Evolutionary conservation across 805 yeast species (phyloP).

Genomic region (Metschnikowia lochheadii): DNA sequence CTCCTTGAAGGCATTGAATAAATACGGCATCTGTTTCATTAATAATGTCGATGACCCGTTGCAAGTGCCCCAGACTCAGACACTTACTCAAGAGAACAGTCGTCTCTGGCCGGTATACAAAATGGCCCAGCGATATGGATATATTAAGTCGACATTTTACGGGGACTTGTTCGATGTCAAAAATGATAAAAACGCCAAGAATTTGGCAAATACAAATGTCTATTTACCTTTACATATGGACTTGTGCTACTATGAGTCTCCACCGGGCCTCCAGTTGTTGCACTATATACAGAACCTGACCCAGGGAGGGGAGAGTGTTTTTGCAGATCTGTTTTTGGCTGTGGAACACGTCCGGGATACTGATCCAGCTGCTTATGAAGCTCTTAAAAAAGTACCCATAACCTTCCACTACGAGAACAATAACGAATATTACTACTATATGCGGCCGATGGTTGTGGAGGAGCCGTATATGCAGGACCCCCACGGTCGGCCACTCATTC

Average conservation of each 20-base stretch:
- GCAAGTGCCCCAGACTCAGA: conserved; percentile 20
- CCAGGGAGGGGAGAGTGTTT: conserved; percentile 63
- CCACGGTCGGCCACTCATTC: conserved; percentile 33
- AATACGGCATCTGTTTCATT: conserved; percentile 54
- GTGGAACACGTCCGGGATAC: conserved; percentile 49
- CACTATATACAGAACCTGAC: conserved; percentile 57
- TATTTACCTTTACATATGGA: conserved; percentile 77
- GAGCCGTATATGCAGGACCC: conserved; percentile 24
- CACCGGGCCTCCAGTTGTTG: conserved; percentile 72
- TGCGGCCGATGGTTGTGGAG: conserved; percentile 61
- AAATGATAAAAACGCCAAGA: conserved; percentile 37
- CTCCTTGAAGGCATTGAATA: conserved; percentile 45
- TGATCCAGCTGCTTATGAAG: conserved; percentile 63
- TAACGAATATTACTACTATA: conserved; percentile 56
- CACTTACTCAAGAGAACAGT: conserved; percentile 41
- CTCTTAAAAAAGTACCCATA: conserved; percentile 58
- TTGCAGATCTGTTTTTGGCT: conserved; percentile 67
- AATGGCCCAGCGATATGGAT: conserved; percentile 54
- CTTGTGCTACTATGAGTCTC: conserved; percentile 69
- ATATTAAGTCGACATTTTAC: conserved; percentile 65
- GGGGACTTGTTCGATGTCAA: conserved; percentile 69
- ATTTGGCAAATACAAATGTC: conserved; percentile 64
- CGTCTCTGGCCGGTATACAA: conserved; percentile 36
- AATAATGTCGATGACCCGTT: conserved; percentile 47
- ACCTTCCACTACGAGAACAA: conserved; percentile 66